phyloP scores from a whole-genome alignment of 2,329 filamentous ascomycete genomes.

The Eutypa lata region DNA sequence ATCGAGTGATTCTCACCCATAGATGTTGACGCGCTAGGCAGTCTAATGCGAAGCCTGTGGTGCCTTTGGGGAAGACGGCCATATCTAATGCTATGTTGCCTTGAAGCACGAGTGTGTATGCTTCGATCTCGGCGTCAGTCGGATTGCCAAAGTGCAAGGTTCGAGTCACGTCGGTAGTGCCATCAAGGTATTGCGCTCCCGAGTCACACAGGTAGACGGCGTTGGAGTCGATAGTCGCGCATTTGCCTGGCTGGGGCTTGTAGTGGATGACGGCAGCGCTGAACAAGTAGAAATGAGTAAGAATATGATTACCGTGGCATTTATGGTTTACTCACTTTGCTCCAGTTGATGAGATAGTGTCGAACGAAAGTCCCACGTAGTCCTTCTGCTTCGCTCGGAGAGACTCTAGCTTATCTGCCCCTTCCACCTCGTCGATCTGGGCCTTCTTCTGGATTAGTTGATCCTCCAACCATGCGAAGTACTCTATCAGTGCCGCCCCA shows the following conservation, averaged over 20 bases:
- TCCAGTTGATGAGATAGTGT: constrained; percentile 93
- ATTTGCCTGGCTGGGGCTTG: constrained; percentile 78
- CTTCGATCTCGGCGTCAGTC: constrained; percentile 76
- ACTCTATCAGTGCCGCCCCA: constrained; percentile 84
- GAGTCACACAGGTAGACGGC: constrained; percentile 95
- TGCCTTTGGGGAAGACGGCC: constrained; percentile 89
- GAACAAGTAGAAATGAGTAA: constrained; percentile 5
- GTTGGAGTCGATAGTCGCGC: constrained; percentile 77
- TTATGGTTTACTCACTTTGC: constrained; percentile 52
- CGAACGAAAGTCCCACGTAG: constrained; percentile 89
- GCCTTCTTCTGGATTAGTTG: constrained; percentile 73
- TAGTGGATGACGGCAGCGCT: constrained; percentile 97
- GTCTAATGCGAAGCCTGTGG: constrained; percentile 89
- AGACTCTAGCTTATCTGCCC: constrained; percentile 84
- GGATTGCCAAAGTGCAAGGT: constrained; percentile 90
- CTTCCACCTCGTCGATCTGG: constrained; percentile 80
- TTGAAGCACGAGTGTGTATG: constrained; percentile 93
- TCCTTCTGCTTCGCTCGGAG: constrained; percentile 65
- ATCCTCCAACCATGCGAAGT: constrained; percentile 95
- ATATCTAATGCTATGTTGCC: constrained; percentile 87
- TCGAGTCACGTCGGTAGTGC: constrained; percentile 92
- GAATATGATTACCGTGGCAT: neutral
- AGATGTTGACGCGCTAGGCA: constrained; percentile 83
- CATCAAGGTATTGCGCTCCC: constrained; percentile 92
- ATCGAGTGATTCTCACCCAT: constrained; percentile 60